phyloP scores from a whole-genome alignment of 495 filamentous ascomycete genomes.

The Talaromyces liani region DNA sequence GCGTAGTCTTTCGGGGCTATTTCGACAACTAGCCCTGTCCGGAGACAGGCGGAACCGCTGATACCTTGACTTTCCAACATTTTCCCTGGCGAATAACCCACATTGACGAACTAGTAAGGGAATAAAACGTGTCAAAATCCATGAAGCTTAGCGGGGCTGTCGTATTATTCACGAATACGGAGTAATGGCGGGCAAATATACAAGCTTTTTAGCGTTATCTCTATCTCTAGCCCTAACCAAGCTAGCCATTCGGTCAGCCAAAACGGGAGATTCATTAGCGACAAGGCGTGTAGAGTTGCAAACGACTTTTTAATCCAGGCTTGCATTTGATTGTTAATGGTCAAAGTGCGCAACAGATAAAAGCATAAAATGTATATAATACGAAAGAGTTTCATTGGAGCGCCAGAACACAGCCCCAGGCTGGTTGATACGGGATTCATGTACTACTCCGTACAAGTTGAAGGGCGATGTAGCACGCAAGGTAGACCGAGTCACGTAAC shows the following conservation, averaged over 20 bases:
- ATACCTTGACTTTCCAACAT: background rate
- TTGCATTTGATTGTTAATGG: background rate
- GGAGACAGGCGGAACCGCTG: background rate
- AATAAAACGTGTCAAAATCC: background rate
- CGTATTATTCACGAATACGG: background rate
- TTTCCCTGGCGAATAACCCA: background rate
- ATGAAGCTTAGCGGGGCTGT: background rate
- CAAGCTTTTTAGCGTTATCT: background rate
- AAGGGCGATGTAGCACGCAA: background rate
- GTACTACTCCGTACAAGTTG: background rate
- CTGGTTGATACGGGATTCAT: background rate
- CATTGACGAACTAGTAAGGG: background rate
- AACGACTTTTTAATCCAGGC: background rate
- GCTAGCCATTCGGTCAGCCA: background rate
- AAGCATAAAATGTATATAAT: too few species aligned
- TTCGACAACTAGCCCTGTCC: background rate
- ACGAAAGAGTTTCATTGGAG: background rate
- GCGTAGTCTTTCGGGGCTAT: too few species aligned
- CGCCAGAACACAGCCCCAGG: background rate
- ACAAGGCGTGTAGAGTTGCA: too few species aligned
- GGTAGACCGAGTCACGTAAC: background rate
- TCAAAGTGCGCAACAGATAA: too few species aligned
- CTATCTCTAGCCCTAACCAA: background rate
- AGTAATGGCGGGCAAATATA: background rate
- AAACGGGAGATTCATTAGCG: background rate